Evolutionary conservation across 2,329 filamentous ascomycete genomes (phyloP).

Genomic region (Rasamsonia emersonii): DNA sequence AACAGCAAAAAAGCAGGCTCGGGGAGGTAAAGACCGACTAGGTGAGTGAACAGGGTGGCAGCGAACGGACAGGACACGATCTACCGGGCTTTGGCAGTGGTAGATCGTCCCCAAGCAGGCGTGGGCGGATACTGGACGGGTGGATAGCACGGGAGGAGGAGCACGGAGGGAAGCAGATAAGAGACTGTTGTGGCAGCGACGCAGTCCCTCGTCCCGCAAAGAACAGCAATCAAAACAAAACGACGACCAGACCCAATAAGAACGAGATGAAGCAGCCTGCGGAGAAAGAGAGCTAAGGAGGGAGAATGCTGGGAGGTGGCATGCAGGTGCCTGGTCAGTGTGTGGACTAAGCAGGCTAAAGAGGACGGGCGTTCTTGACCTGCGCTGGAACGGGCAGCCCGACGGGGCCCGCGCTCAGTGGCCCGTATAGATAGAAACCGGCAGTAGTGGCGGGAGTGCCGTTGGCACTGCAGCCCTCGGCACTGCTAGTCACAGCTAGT

Average conservation of each 20-base stretch:
- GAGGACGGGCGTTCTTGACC: no score
- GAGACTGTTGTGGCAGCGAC: background rate
- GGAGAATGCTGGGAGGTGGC: constrained; percentile 8
- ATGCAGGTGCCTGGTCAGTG: constrained; percentile 4
- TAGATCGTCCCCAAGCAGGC: constrained; percentile 3
- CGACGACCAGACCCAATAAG: constrained; percentile 2
- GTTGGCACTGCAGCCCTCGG: background rate
- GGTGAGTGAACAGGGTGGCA: constrained; percentile 3
- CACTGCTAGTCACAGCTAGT: background rate
- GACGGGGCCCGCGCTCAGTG: background rate
- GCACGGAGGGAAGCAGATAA: background rate
- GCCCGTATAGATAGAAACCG: no score
- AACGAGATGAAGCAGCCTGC: constrained; percentile 5
- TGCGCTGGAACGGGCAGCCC: no score
- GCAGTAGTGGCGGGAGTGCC: background rate
- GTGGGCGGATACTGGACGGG: background rate
- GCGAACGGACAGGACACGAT: constrained; percentile 7
- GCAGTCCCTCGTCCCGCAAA: constrained; percentile 2
- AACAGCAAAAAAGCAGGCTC: no score
- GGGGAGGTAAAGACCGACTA: constrained; percentile 6
- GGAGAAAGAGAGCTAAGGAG: constrained; percentile 2
- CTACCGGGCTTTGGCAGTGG: background rate
- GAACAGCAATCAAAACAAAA: constrained; percentile 4
- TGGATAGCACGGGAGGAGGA: background rate
- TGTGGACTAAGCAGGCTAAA: no score